These are phyloP conservation scores for Vachellia pachyceras DNA, from an alignment of 306 rosid species.

Conservation along the genomic window DNA sequence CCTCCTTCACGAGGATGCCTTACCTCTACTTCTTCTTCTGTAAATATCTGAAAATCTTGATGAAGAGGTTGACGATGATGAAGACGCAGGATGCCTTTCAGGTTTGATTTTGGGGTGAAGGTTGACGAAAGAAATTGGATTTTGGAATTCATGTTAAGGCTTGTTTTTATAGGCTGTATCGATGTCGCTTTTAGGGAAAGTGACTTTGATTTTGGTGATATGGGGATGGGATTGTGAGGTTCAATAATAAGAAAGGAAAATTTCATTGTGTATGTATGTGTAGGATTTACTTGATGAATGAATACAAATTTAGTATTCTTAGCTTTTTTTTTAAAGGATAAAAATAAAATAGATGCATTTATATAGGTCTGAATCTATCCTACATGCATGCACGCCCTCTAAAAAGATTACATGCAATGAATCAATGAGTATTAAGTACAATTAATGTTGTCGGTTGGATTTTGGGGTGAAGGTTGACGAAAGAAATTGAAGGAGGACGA, in stretches of 20 bases:
- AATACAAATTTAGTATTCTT: no score
- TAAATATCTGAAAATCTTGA: background rate
- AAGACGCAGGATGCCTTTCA: no score
- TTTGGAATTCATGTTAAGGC: background rate
- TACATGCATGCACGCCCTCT: no score
- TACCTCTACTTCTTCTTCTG: background rate
- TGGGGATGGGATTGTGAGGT: background rate
- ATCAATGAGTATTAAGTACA: background rate
- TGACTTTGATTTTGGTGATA: background rate
- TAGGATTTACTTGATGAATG: no score
- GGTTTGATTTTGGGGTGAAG: no score
- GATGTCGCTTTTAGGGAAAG: background rate
- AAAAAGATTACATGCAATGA: background rate
- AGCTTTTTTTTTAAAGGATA: no score
- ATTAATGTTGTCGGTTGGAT: background rate
- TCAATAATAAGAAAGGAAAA: background rate
- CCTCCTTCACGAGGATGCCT: conserved; percentile 4
- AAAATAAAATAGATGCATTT: no score
- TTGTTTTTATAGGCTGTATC: background rate
- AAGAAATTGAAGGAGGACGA: background rate
- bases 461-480: background rate
- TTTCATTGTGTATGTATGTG: background rate
- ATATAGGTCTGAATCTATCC: background rate
- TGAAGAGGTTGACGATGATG: background rate
- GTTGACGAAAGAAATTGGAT: no score